A percentile compares a stretch with the other conserved stretches of the same genome.
Conservation (phyloP, 2,329 filamentous ascomycete genomes). For the Colletotrichum euphorbiae region DNA sequence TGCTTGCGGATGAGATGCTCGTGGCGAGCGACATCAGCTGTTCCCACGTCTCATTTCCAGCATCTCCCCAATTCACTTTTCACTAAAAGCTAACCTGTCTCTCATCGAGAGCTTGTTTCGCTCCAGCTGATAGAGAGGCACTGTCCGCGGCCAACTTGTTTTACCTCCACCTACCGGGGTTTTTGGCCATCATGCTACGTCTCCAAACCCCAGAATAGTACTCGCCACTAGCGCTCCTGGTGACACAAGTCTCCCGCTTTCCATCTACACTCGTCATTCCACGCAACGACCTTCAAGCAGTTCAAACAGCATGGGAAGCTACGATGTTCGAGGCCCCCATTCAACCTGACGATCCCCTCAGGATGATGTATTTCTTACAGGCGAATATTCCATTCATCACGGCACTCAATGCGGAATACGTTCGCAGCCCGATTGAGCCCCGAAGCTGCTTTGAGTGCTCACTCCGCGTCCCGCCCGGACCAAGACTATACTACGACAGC, state of each 20-base stretch:
- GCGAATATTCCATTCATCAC: not conserved
- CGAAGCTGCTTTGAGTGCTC: constrained; percentile 21
- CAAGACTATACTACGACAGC: constrained; percentile 17
- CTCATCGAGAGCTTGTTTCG: constrained; percentile 29
- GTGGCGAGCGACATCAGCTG: constrained; percentile 28
- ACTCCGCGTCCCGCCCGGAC: constrained; percentile 17
- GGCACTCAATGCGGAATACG: constrained; percentile 25
- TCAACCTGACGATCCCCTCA: constrained; percentile 1
- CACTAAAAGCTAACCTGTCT: constrained; percentile 23
- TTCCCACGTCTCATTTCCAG: constrained; percentile 24
- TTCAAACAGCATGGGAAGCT: constrained; percentile 22
- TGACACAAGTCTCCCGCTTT: constrained; percentile 25
- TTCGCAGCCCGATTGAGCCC: not conserved
- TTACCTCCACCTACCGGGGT: constrained; percentile 27
- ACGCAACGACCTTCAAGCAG: not conserved
- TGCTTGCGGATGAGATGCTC: not conserved
- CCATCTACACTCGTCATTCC: constrained; percentile 25
- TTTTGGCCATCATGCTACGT: constrained; percentile 13
- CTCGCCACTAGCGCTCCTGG: constrained; percentile 26
- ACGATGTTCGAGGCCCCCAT: not conserved
- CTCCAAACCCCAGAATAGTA: constrained; percentile 20
- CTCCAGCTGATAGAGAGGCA: constrained; percentile 12
- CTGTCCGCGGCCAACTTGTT: constrained; percentile 13
- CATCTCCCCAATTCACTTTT: constrained; percentile 23
- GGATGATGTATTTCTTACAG: constrained; percentile 7